Evolutionary conservation across 1,284 basidiomycete species (phyloP), one percentile per base, ranked within the genome.

Genomic region (Clitocybe nebularis): DNA sequence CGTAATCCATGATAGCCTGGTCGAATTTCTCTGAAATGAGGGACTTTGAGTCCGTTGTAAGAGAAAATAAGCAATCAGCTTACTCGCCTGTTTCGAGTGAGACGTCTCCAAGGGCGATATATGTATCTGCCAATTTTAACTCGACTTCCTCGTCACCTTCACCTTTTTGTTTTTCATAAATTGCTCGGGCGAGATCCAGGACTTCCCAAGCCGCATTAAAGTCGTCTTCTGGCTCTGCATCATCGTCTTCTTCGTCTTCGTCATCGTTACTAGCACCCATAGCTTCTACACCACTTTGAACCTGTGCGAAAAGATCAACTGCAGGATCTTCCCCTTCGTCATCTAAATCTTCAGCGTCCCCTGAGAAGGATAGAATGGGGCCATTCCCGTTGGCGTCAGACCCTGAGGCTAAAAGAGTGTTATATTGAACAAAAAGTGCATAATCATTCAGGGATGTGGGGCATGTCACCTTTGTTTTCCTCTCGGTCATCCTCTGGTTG

Each of bases 121-220:
- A 92, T 5, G 84, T 87, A 52, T 94, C 92, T 3, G 90, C 88
- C 30, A 93, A 72, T 62, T 84, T 86, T 38, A 92, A 72, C 53
- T 76, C 81, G 21, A 76, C 61, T 43, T 74, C 72, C 20, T 86
- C 81, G 14, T 63, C 74, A 8, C 72, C 71, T 30, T 73, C 68
- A 16, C 66, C 68, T 9, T 68, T 71, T 48, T 77, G 73, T 60
- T 84, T 87, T 51, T 82, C 78, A 58, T 89, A 94, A 46, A 93
- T 82, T 4, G 83, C 79, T 32, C 90, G 74, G 13, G 92, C 91
- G 41, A 93, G 80, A 54, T 95, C 92, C 14, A 94, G 72, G 1
- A 92, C 85, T 58, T 94, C 91, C 92, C 92, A 95, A 9, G 92
- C 90, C 21, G 91, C 91, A 53, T 93, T 93, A 62, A 93, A 94